Percentiles rank a stretch among this genome's conserved stretches.
These are phyloP conservation scores for Zelopaecilomyces penicillatus DNA, from an alignment of 2,329 filamentous ascomycete genomes.

Conservation along the genomic window DNA sequence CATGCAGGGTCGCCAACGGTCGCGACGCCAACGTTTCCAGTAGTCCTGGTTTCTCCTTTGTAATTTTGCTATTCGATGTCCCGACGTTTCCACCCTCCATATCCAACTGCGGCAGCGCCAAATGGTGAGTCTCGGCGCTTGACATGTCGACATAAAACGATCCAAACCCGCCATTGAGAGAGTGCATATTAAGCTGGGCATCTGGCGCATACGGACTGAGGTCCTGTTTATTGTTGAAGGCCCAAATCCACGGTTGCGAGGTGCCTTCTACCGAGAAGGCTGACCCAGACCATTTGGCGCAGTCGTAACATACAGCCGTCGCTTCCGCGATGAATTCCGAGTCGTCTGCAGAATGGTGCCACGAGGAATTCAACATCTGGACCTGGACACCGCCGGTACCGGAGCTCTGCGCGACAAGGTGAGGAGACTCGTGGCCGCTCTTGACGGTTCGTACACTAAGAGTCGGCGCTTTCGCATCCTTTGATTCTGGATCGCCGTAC, in stretches of 20 bases:
- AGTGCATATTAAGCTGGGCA: constrained; percentile 9
- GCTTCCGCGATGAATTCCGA: constrained; percentile 8
- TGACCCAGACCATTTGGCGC: constrained; percentile 13
- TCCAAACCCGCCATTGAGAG: constrained; percentile 10
- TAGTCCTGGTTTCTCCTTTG: background rate
- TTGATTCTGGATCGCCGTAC: constrained; percentile 12
- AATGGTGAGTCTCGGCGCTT: constrained; percentile 8
- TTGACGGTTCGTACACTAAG: constrained; percentile 11
- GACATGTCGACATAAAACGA: constrained; percentile 14
- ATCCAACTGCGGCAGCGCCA: constrained; percentile 6
- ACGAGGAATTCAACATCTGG: constrained; percentile 9
- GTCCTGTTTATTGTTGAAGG: constrained; percentile 16
- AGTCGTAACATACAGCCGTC: constrained; percentile 16
- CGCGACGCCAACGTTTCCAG: background rate
- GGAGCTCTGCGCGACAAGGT: constrained; percentile 1
- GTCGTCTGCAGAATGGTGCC: constrained; percentile 1
- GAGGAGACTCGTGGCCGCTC: constrained; percentile 7
- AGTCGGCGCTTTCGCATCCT: constrained; percentile 2
- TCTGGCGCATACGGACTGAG: constrained; percentile 11
- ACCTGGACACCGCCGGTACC: constrained; percentile 5
- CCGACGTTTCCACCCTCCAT: constrained; percentile 3
- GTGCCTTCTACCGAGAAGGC: constrained; percentile 10
- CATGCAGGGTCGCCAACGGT: constrained; percentile 9
- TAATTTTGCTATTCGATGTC: constrained; percentile 8
- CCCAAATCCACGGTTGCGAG: constrained; percentile 19